phyloP scores from a whole-genome alignment of 2,329 filamentous ascomycete genomes.

The Microsporum audouinii region DNA sequence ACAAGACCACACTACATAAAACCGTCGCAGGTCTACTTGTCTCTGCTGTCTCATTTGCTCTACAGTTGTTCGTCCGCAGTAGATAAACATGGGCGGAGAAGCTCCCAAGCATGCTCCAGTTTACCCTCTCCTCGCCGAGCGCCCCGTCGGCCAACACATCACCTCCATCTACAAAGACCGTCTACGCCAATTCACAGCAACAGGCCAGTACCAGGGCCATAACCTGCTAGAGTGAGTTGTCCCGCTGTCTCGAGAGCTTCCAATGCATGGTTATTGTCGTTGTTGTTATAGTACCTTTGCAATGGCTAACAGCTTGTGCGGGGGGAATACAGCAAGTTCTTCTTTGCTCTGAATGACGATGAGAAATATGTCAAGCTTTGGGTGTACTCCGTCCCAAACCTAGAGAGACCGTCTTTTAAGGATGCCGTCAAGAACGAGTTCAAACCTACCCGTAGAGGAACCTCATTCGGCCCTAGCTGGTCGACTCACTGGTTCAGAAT shows the following conservation, averaged over 20 bases:
- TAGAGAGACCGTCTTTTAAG: conserved; percentile 71
- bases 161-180: conserved; percentile 74
- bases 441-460: conserved; percentile 60
- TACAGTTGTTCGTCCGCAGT: background rate
- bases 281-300: background rate
- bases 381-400: conserved; percentile 71
- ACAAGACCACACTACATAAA: too few relatives aligned
- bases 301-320: background rate
- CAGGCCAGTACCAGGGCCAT: conserved; percentile 64
- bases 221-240: conserved; percentile 59
- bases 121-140: conserved; percentile 41
- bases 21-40: background rate
- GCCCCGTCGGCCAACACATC: conserved; percentile 65
- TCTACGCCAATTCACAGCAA: conserved; percentile 66
- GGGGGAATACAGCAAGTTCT: conserved; percentile 49
- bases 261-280: background rate
- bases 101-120: conserved; percentile 26
- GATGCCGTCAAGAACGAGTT: conserved; percentile 71
- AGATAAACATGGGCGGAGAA: conserved; percentile 28
- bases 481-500: conserved; percentile 96
- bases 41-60: background rate
- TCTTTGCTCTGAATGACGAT: conserved; percentile 56
- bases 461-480: conserved; percentile 86
- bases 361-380: conserved; percentile 69
- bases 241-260: background rate